phyloP scores from a whole-genome alignment of 2,329 filamentous ascomycete genomes.

The Neonectria faginata region DNA sequence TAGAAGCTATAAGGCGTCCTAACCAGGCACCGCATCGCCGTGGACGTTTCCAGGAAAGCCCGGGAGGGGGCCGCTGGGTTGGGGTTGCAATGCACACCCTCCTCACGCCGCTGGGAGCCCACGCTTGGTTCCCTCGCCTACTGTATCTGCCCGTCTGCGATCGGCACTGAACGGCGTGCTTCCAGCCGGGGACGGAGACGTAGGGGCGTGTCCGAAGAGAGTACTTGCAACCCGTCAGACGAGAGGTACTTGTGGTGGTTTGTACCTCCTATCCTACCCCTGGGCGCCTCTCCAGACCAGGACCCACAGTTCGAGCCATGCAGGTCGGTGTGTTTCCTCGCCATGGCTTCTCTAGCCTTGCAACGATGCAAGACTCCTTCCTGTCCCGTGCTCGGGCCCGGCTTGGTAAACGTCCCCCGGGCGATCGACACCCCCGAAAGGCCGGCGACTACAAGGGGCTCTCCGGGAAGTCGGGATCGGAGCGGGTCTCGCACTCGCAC shows the following conservation, averaged over 20 bases:
- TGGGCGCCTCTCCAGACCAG: constrained; percentile 4
- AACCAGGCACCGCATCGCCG: neutral
- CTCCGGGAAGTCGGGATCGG: constrained; percentile 14
- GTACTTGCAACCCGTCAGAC: constrained; percentile 39
- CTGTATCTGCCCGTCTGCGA: constrained; percentile 3
- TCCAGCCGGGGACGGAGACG: neutral
- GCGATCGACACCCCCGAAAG: constrained; percentile 13
- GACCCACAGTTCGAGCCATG: constrained; percentile 33
- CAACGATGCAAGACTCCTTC: constrained; percentile 29
- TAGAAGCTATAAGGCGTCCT: constrained; percentile 7
- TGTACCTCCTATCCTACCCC: constrained; percentile 20
- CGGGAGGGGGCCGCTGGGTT: constrained; percentile 38
- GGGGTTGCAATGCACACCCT: constrained; percentile 37
- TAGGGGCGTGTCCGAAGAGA: constrained; percentile 10
- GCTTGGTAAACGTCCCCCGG: constrained; percentile 9
- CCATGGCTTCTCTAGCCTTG: constrained; percentile 25
- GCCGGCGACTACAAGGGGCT: constrained; percentile 13
- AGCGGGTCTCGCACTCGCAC: constrained; percentile 6
- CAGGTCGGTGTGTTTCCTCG: neutral
- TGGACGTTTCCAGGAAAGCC: constrained; percentile 15
- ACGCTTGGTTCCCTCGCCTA: constrained; percentile 15
- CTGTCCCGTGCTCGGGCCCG: constrained; percentile 9
- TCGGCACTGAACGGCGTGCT: constrained; percentile 24
- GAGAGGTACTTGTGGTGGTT: constrained; percentile 31
- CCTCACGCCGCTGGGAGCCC: neutral